These are phyloP conservation scores for Spiraea crenata DNA, from an alignment of 331 rosid species.

Conservation along the genomic window DNA sequence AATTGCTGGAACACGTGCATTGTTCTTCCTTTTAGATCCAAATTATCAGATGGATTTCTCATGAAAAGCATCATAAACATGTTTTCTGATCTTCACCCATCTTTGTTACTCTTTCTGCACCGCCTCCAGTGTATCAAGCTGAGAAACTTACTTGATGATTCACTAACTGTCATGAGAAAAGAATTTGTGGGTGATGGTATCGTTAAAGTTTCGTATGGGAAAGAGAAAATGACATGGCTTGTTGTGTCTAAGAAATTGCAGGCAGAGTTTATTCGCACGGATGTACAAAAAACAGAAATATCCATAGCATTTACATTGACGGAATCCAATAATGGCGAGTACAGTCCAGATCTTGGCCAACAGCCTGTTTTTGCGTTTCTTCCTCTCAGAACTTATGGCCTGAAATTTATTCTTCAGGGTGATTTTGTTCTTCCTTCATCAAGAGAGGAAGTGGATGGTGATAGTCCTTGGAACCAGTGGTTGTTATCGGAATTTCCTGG, in stretches of 20 bases:
- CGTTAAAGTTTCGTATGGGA: conserved; percentile 72
- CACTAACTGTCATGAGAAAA: conserved; percentile 73
- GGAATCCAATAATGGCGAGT: conserved; percentile 52
- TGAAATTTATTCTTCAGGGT: conserved; percentile 91
- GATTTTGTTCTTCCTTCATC: conserved; percentile 97
- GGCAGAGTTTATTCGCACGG: conserved; percentile 52
- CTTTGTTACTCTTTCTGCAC: conserved; percentile 88
- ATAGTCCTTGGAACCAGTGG: conserved; percentile 99
- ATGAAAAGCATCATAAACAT: conserved; percentile 59
- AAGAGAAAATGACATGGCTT: conserved; percentile 83
- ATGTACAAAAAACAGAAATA: conserved; percentile 75
- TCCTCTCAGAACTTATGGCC: conserved; percentile 88
- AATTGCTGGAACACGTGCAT: conserved; percentile 83
- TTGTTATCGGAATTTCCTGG: conserved; percentile 82
- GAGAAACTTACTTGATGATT: conserved; percentile 66
- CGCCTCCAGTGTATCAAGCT: conserved; percentile 86
- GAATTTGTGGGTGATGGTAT: conserved; percentile 79
- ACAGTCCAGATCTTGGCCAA: conserved; percentile 61
- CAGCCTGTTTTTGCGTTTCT: conserved; percentile 97
- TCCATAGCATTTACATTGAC: conserved; percentile 83
- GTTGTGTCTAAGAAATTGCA: conserved; percentile 70
- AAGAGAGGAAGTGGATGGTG: conserved; percentile 97
- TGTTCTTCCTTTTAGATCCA: conserved; percentile 81
- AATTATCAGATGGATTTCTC: conserved; percentile 49
- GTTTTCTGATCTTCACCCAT: conserved; percentile 97